These are phyloP conservation scores for Globisporangium barbulae DNA, from an alignment of 352 stramenopile genomes.

Conservation along the genomic window DNA sequence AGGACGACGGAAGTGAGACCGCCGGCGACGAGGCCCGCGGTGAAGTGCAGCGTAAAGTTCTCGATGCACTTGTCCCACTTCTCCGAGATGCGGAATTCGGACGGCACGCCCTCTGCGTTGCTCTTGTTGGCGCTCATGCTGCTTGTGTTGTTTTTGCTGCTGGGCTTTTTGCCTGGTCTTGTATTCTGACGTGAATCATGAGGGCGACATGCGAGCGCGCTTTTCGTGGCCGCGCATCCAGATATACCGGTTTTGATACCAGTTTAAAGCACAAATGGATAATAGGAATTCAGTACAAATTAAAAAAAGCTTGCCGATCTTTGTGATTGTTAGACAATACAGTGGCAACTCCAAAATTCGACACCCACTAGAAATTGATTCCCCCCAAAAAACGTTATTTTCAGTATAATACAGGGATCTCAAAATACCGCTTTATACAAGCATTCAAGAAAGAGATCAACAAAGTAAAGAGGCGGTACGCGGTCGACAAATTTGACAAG, in stretches of 20 bases:
- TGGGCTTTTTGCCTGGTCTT: slow-evolving; percentile 1
- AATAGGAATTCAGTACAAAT: too few relatives aligned
- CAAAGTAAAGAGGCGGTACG: too few relatives aligned
- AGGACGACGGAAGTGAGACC: slow-evolving; percentile 81
- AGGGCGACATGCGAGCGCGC: background rate
- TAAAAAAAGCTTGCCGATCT: too few relatives aligned
- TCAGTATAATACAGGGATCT: too few relatives aligned
- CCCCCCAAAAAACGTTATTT: too few relatives aligned
- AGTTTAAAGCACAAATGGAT: background rate
- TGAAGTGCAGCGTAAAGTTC: slow-evolving; percentile 88
- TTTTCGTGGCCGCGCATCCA: background rate
- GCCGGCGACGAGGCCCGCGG: slow-evolving; percentile 71
- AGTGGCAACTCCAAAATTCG: too few relatives aligned
- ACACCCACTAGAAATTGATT: too few relatives aligned
- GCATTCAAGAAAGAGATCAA: too few relatives aligned
- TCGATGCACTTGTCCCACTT: slow-evolving; percentile 90
- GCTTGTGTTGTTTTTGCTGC: background rate
- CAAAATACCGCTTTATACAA: too few relatives aligned
- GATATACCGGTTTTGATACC: background rate
- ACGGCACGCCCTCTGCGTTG: slow-evolving; percentile 58
- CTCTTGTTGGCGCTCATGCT: slow-evolving; percentile 27
- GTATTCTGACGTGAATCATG: slow-evolving; percentile 19
- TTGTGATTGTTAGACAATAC: too few relatives aligned
- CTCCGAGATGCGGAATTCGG: slow-evolving; percentile 88
- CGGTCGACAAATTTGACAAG: too few relatives aligned